phyloP scores from a whole-genome alignment of 2,329 filamentous ascomycete species.

The Neurospora sp. region DNA sequence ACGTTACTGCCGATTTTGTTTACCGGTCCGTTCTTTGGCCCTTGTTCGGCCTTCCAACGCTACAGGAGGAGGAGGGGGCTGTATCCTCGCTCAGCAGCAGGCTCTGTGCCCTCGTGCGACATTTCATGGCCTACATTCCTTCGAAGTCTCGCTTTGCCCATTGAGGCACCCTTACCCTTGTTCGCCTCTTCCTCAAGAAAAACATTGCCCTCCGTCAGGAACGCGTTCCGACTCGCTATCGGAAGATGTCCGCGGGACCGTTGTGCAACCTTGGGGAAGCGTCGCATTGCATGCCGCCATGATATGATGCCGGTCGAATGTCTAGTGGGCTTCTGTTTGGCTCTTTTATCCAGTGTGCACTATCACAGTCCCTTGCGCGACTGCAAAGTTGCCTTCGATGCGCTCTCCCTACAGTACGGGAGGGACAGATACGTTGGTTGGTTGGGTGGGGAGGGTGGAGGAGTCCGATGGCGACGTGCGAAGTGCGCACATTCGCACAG shows the following conservation, averaged over 20 bases:
- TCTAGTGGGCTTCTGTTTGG: not conserved
- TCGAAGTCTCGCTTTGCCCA: not conserved
- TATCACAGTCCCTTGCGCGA: not conserved
- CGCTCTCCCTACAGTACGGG: not conserved
- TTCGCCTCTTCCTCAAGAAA: not conserved
- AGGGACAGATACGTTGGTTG: not conserved
- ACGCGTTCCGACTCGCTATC: not conserved
- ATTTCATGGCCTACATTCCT: not conserved
- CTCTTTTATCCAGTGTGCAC: not conserved
- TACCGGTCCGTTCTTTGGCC: not conserved
- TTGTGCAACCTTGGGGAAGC: not conserved
- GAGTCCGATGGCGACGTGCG: not conserved
- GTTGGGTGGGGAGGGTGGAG: not conserved
- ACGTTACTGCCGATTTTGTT: slow-evolving; percentile 1
- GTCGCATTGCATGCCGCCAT: not conserved
- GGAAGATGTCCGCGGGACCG: not conserved
- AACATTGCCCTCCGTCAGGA: not conserved
- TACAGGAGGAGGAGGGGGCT: not conserved
- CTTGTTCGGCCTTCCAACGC: not conserved
- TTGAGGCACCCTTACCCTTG: not conserved
- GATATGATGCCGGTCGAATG: not conserved
- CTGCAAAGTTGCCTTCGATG: not conserved
- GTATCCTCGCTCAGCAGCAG: not conserved
- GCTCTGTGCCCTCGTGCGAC: not conserved
- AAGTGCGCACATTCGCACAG: not conserved